These are phyloP conservation scores for Populus hybrid DNA, from an alignment of 441 rosid species.

Conservation along the genomic window DNA sequence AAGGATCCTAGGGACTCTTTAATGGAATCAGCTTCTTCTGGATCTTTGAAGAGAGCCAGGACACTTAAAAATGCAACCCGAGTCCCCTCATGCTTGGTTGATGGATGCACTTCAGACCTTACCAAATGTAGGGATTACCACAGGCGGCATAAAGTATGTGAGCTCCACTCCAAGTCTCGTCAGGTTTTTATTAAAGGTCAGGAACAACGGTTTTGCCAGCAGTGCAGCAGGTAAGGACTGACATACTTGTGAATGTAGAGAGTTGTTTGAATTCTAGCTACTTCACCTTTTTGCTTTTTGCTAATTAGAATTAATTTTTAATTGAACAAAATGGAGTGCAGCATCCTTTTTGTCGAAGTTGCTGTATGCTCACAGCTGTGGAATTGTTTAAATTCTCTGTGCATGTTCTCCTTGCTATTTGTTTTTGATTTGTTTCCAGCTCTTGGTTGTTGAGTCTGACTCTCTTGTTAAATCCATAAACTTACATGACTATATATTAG, in stretches of 20 bases:
- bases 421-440: background rate
- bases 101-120: conserved; percentile 65
- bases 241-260: conserved; percentile 1
- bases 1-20: conserved; percentile 13
- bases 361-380: background rate
- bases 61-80: conserved; percentile 34
- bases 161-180: conserved; percentile 61
- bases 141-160: conserved; percentile 74
- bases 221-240: conserved; percentile 61
- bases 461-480: background rate
- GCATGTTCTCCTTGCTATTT: background rate
- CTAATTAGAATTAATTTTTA: background rate
- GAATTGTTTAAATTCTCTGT: background rate
- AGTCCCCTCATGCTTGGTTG: conserved; percentile 63
- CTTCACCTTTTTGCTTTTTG: background rate
- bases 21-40: conserved; percentile 54
- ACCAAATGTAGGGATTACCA: conserved; percentile 64
- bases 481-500: background rate
- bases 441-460: background rate
- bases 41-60: conserved; percentile 46
- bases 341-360: background rate
- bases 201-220: conserved; percentile 74
- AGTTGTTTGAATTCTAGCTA: background rate
- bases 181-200: conserved; percentile 51
- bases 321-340: background rate